Evolutionary conservation across 176 grass and related monocot species (phyloP).

Genomic region (Oryza glumipatula): DNA sequence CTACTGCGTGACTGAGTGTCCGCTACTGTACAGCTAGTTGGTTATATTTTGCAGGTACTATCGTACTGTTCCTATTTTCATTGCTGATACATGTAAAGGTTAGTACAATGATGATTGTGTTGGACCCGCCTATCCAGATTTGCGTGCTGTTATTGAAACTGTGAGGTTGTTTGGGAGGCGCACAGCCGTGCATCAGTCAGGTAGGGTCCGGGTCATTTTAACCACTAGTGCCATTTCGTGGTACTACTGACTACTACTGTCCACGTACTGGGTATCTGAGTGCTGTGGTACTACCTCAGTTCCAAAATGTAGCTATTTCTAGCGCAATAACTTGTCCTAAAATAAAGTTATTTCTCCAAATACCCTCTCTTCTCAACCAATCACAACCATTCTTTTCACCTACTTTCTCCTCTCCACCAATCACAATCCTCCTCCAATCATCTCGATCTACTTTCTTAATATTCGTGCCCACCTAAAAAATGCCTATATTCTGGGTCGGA

Average conservation of each 20-base stretch:
- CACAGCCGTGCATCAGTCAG: conserved; percentile 25
- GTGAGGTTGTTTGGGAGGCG: background rate
- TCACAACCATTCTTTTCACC: too few relatives aligned
- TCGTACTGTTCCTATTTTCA: background rate
- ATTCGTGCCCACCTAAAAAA: too few relatives aligned
- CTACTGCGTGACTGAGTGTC: background rate
- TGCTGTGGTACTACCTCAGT: background rate
- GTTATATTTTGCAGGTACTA: background rate
- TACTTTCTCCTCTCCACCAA: too few relatives aligned
- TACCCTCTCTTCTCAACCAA: too few relatives aligned
- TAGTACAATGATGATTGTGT: conserved; percentile 17
- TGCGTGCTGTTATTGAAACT: background rate
- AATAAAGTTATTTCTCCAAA: too few relatives aligned
- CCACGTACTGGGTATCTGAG: background rate
- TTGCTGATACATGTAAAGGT: conserved; percentile 3
- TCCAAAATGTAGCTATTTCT: too few relatives aligned
- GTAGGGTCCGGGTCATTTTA: background rate
- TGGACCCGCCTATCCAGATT: conserved; percentile 17
- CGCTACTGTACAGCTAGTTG: background rate
- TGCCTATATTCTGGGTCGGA: too few relatives aligned
- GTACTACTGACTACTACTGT: background rate
- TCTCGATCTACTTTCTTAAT: too few relatives aligned
- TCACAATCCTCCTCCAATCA: too few relatives aligned
- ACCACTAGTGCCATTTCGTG: background rate
- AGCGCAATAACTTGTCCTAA: too few relatives aligned